phyloP scores from a whole-genome alignment of 352 stramenopile species.

The Phytophthora constricta region DNA sequence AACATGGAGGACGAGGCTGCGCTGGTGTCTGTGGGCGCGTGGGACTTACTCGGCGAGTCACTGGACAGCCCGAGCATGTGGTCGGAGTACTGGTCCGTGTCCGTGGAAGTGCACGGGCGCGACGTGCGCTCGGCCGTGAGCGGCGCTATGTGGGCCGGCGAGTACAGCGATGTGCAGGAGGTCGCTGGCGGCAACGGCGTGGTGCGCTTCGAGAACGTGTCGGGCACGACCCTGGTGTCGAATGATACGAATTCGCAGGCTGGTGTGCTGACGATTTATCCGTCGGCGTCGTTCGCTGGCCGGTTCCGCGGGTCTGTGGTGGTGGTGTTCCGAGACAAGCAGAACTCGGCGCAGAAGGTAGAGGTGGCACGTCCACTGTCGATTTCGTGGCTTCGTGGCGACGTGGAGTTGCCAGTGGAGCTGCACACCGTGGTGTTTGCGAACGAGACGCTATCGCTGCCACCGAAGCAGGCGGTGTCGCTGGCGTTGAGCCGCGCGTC shows the following conservation, averaged over 20 bases:
- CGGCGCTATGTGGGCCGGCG: not conserved
- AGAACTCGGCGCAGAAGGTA: not conserved
- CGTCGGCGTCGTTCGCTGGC: not conserved
- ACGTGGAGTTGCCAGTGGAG: not conserved
- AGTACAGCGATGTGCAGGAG: not conserved
- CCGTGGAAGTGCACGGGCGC: not conserved
- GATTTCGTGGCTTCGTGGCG: not conserved
- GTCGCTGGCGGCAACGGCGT: not conserved
- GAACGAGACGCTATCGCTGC: not conserved
- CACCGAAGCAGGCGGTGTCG: not conserved
- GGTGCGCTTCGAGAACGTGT: not conserved
- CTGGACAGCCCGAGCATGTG: not conserved
- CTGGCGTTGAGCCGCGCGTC: not conserved
- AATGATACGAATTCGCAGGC: not conserved
- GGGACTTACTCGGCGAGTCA: not conserved
- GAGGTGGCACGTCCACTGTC: not conserved
- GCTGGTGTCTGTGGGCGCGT: not conserved
- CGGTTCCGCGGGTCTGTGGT: not conserved
- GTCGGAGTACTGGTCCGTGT: not conserved
- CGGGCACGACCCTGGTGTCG: not conserved
- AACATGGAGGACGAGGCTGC: not conserved
- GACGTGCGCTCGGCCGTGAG: not conserved
- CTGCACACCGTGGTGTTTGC: not conserved
- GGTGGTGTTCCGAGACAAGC: not conserved
- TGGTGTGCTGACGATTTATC: not conserved